Percentiles rank a stretch among this genome's conserved stretches.
Conservation (phyloP, 805 yeast genomes). For the Candida golubevii region DNA sequence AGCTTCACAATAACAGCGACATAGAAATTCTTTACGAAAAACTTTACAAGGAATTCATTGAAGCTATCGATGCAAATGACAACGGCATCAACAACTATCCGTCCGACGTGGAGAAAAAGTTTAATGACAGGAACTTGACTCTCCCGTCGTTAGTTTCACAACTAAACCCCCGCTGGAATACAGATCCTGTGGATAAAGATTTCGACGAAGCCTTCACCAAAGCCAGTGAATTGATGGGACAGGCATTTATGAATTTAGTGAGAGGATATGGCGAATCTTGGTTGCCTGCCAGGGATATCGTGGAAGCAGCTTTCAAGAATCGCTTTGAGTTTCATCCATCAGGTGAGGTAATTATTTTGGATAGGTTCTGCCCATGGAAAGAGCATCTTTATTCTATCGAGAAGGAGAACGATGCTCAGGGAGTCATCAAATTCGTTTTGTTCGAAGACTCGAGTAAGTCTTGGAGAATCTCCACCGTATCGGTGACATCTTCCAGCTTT, state of each 20-base stretch:
- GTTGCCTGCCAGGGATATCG: conserved; percentile 84
- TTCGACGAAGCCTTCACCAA: conserved; percentile 62
- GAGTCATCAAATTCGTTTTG: conserved; percentile 67
- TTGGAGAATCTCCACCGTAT: conserved; percentile 91
- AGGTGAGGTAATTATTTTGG: conserved; percentile 72
- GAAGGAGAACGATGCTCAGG: conserved; percentile 49
- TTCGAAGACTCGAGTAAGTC: conserved; percentile 67
- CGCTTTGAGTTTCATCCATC: conserved; percentile 59
- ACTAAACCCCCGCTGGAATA: conserved; percentile 84
- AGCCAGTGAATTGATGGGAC: conserved; percentile 83
- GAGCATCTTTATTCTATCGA: conserved; percentile 82
- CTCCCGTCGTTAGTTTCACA: conserved; percentile 74
- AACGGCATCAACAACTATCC: conserved; percentile 78
- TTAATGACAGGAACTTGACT: conserved; percentile 68
- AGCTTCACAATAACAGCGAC: conserved; percentile 31
- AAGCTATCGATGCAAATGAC: conserved; percentile 93
- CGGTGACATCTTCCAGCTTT: conserved; percentile 74
- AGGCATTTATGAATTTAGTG: conserved; percentile 64
- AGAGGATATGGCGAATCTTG: conserved; percentile 76
- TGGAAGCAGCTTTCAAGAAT: conserved; percentile 60
- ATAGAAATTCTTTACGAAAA: conserved; percentile 65
- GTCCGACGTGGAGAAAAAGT: conserved; percentile 54
- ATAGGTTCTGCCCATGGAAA: conserved; percentile 90
- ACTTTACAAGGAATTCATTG: conserved; percentile 82
- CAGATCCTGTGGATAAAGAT: conserved; percentile 57